These are phyloP conservation scores for Aspergillus pseudotamarii DNA, from an alignment of 2,329 filamentous ascomycete species.

Conservation along the genomic window DNA sequence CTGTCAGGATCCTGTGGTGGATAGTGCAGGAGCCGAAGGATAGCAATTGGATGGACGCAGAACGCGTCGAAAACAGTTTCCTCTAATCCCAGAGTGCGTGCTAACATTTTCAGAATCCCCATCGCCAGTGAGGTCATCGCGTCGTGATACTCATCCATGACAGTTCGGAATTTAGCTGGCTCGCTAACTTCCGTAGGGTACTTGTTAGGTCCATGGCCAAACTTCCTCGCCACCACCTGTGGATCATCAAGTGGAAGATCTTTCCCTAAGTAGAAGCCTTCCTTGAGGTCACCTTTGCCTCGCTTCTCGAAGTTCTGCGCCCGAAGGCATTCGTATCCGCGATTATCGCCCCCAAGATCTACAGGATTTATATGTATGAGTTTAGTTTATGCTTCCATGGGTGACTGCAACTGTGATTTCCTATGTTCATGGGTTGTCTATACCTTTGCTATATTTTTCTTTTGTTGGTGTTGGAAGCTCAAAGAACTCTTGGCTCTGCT, in stretches of 20 bases:
- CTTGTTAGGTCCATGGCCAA: neutral
- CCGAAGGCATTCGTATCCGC: neutral
- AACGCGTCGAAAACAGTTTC: slow-evolving; percentile 26
- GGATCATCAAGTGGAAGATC: neutral
- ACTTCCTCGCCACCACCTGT: neutral
- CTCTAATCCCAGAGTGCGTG: neutral
- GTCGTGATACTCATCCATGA: neutral
- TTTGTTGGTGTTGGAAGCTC: neutral
- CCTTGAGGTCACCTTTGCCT: neutral
- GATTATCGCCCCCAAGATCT: neutral
- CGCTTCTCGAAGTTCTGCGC: slow-evolving; percentile 1
- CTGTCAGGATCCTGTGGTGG: slow-evolving; percentile 28
- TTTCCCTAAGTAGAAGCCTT: neutral
- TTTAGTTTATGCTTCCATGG: neutral
- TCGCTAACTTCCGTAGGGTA: neutral
- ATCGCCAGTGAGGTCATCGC: neutral
- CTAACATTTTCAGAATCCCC: neutral
- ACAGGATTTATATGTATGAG: too few relatives aligned
- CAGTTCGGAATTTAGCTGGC: neutral
- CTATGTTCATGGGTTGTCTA: neutral
- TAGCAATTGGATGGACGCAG: slow-evolving; percentile 28
- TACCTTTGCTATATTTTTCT: neutral
- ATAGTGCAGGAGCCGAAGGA: slow-evolving; percentile 31
- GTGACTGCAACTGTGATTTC: rapidly evolving
- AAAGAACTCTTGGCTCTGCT: neutral